Conservation (phyloP, 2,329 filamentous ascomycete genomes). For the Neonectria coccinea region DNA sequence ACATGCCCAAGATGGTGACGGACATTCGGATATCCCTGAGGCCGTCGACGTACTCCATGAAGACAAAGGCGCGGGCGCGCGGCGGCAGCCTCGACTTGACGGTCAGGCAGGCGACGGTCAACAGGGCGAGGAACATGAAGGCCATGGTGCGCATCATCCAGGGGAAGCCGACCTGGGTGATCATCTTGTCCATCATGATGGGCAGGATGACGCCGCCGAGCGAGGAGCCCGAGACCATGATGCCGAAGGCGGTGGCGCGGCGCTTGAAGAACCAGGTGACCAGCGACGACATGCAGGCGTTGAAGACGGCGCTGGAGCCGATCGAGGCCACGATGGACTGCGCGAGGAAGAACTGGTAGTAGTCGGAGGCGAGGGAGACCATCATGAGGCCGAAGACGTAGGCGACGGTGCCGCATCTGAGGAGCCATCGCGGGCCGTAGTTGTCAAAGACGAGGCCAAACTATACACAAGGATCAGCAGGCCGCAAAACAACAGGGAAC, state of each 20-base stretch:
- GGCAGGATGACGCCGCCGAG: slow-evolving; percentile 69
- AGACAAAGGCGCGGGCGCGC: slow-evolving; percentile 57
- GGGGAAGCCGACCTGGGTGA: slow-evolving; percentile 57
- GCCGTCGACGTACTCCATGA: slow-evolving; percentile 59
- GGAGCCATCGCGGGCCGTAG: slow-evolving; percentile 70
- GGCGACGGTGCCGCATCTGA: slow-evolving; percentile 64
- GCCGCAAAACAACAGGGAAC: not conserved
- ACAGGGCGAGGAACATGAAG: slow-evolving; percentile 57
- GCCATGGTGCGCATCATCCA: slow-evolving; percentile 63
- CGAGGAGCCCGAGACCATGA: slow-evolving; percentile 65
- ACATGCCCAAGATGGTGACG: slow-evolving; percentile 58
- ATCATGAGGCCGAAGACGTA: slow-evolving; percentile 76
- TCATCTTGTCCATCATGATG: slow-evolving; percentile 69
- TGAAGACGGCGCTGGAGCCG: slow-evolving; percentile 59
- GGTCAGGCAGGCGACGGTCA: slow-evolving; percentile 50
- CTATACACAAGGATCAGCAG: slow-evolving; percentile 26
- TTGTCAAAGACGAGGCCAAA: slow-evolving; percentile 74
- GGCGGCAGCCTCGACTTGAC: slow-evolving; percentile 56
- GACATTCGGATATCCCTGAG: slow-evolving; percentile 60
- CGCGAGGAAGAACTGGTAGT: slow-evolving; percentile 60
- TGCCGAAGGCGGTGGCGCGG: slow-evolving; percentile 65
- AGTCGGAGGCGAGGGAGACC: slow-evolving; percentile 62
- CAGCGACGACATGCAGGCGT: slow-evolving; percentile 55
- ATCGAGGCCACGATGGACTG: slow-evolving; percentile 56
- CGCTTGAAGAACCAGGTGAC: slow-evolving; percentile 65